These are phyloP conservation scores for Simplicillium sp. DNA, from an alignment of 2,329 filamentous ascomycete genomes.

Conservation along the genomic window DNA sequence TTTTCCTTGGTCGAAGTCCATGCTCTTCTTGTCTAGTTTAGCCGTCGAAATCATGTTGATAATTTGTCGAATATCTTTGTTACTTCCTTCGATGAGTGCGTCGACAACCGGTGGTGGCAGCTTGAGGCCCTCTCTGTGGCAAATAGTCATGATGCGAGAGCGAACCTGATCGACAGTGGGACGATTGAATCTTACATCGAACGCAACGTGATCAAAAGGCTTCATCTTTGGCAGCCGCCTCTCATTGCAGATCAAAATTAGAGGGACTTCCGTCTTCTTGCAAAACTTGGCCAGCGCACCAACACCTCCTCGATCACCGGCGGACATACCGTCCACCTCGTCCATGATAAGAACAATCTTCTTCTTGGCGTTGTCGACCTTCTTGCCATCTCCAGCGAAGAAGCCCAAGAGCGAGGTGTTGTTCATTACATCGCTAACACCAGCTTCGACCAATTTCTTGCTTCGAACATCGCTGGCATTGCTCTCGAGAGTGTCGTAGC, in stretches of 20 bases:
- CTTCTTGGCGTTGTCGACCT: conserved; percentile 73
- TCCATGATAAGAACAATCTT: conserved; percentile 98
- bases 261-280: conserved; percentile 87
- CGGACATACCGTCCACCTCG: conserved; percentile 98
- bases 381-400: conserved; percentile 76
- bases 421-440: conserved; percentile 82
- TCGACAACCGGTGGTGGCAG: conserved; percentile 77
- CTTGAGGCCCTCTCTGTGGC: conserved; percentile 82
- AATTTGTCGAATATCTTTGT: conserved; percentile 93
- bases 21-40: conserved; percentile 72
- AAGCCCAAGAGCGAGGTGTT: conserved; percentile 89
- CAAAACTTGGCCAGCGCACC: conserved; percentile 89
- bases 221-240: conserved; percentile 93
- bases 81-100: conserved; percentile 87
- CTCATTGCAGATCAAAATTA: conserved; percentile 98
- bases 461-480: conserved; percentile 94
- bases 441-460: conserved; percentile 87
- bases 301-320: conserved; percentile 90
- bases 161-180: conserved; percentile 88
- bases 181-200: conserved; percentile 77
- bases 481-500: conserved; percentile 87
- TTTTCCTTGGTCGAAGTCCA: conserved; percentile 81
- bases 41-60: conserved; percentile 97
- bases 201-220: conserved; percentile 82
- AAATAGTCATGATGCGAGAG: conserved; percentile 89